Base-by-base conservation (phyloP, 225 moss, liverwort and hornwort genomes). In the Thuidium tamariscinum region DNA sequence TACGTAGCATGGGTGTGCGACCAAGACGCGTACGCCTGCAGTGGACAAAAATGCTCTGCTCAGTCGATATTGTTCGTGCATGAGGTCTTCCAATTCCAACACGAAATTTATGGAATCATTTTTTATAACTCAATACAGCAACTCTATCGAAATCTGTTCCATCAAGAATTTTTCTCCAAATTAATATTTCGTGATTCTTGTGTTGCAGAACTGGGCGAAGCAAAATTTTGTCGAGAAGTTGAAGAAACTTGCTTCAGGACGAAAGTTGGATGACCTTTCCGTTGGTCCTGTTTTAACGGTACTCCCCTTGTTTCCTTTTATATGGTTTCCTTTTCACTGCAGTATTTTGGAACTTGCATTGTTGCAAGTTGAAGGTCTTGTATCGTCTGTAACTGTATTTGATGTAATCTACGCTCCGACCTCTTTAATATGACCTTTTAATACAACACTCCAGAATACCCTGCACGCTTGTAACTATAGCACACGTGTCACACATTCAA, bases 1-100 rank as follows among this genome's bases (percentile, higher is more conserved):
- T 99, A 97, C 65, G 96, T 99, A 37, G 95, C 95, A 57, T 97
- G 97, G 97, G 96, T 96, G 67, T 97, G 96, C 87, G 99, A 99
- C 84, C 99, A 99, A 92, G 99, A 99, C 88, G 96, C 99, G 19
- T 99, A 96, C 80, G 97, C 99, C 36, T 99, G 99, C 93, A 99
- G 99, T 78, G 99, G 99, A 77, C 99, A 99, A 69, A 99, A 99
- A 90, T 99, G 99, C 86, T 99, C 97, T 83, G 99, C 99, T 22
- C 99, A 99, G 87, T 99, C 99, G 46, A 96, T 99, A 77, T 83
- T 99, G 64, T 99, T 99, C 79, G 91, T 97, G 87, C 99, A 99
- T 79, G 96, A 99, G 99, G 98, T 99, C 80, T 86, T 46, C 64
- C 73, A 39, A 52, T 83, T 77, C 73, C 70, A 77, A 46, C 26